Base-by-base conservation (phyloP, 192 early-diverging fungal genomes). In the Coemansia sp. region DNA sequence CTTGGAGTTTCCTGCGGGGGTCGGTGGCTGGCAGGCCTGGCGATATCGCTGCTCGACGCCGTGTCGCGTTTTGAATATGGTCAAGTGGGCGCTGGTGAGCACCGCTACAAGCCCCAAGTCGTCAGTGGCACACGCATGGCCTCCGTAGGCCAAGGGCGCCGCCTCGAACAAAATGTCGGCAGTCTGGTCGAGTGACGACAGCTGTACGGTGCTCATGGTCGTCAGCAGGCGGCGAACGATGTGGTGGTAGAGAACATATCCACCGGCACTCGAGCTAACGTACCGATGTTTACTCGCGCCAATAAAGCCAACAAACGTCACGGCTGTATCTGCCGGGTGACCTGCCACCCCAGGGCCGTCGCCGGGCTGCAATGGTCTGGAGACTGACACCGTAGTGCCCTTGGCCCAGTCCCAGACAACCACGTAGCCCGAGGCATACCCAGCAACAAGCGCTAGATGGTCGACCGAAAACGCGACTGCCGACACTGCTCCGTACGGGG, bases 401-500 rank as follows among this genome's bases (percentile, higher is more conserved):
- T 75, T 75, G 11, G 39, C 59, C 81, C 76, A 78, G 73, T 83
- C 81, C 81, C 81, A 83, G 45, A 83, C 72, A 19, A 71, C 70
- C 1, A 83, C 76, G 36, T 71, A 75, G 9, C 81, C 81, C 44
- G 63, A 67, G 19, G 76, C 53, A 39, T 78, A 75, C 16, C 81
- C 81, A 9, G 65, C 81, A 39, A 69, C 63, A n/a, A 83, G 61
- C 53, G 56, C 65, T 17, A 60, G 41, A 31, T 72, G 44, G 66
- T 83, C 73, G 31, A 72, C 63, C 21, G 81, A 83, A 39, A 83
- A 78, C 24, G 68, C 67, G n/a, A 83, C 44, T 36, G 75, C 66
- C 2, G 81, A 75, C 17, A 78, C 81, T 19, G 73, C 36, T 13
- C 81, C 81, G 39, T 83, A 78, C 7, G 66, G 36, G 4, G 65